Conservation (phyloP, 306 rosid species). For the Hylodesmum podocarpum region DNA sequence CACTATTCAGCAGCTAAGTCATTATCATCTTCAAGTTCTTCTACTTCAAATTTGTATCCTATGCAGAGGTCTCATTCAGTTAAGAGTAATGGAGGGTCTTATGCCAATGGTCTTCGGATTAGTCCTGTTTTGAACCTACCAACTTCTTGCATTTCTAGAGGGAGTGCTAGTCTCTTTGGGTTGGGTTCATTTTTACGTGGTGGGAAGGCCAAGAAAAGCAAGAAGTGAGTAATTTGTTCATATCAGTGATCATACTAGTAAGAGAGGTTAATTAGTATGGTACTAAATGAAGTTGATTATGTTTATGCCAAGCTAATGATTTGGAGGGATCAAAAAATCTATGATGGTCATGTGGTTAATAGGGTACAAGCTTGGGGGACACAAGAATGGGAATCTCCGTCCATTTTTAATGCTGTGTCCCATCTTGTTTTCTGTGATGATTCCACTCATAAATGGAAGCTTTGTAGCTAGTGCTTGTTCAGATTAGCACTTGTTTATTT, state of each 20-base stretch:
- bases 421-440: conserved; percentile 21
- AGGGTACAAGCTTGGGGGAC: conserved; percentile 38
- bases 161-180: conserved; percentile 56
- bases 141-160: conserved; percentile 67
- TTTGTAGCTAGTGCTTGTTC: conserved; percentile 20
- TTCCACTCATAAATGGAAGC: conserved; percentile 7
- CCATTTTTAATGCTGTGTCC: conserved; percentile 35
- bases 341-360: conserved; percentile 16
- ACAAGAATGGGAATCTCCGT: conserved; percentile 25
- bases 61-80: conserved; percentile 49
- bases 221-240: conserved; percentile 41
- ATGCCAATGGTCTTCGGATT: conserved; percentile 51
- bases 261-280: background rate
- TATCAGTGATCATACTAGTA: background rate
- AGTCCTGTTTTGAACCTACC: conserved; percentile 75
- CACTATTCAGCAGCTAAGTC: conserved; percentile 35
- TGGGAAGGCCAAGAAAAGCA: conserved; percentile 59
- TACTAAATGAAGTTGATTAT: background rate
- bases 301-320: conserved; percentile 6
- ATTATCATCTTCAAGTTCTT: conserved; percentile 25
- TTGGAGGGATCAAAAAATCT: background rate
- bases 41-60: conserved; percentile 33
- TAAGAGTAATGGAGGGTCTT: conserved; percentile 54
- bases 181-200: conserved; percentile 59
- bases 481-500: conserved; percentile 21